Base-by-base conservation (phyloP, 768 basidiomycete species). In the Podaxis sp. region DNA sequence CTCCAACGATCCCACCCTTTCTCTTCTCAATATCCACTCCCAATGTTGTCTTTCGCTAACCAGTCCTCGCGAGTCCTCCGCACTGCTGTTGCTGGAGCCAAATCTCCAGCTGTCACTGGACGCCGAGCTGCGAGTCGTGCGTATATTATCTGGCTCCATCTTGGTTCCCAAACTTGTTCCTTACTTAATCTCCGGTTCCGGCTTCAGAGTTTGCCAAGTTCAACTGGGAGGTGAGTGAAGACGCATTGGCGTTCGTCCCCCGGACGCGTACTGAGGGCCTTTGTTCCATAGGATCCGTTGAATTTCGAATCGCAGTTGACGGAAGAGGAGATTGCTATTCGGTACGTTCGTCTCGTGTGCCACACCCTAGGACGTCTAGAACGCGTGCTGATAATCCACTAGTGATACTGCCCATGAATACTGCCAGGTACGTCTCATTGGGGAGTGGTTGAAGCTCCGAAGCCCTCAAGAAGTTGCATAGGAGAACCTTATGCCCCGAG, bases 311-410 rank as follows among this genome's bases (percentile, higher is more conserved):
- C 86, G 0, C 80, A 92, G 44, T 77, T 98, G 65, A 92, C 92
- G 0, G 94, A 95, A 57, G 96, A 97, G 40, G 96, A 99, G 76
- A 81, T 85, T 66, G 90, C 92, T 13, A 90, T 97, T 68, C 85
- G 94, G 95, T 95, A 64, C 49, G 33, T 33, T 33, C 33, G 33
- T 33, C 33, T 9, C 8, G 80, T 67, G 17, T 7, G 30, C 51
- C 19, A 13, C 26, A 40, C 12, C 33, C n/a, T 38, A 54, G 60
- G 33, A 51, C 30, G 22, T 55, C 39, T 65, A 22, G 36, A 38
- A 40, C 58, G 49, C 56, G 54, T 42, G 38, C 52, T 63, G 30
- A 64, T 60, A 46, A 62, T 26, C 56, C 12, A 49, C 46, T 65
- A 95, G 95, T 24, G 89, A 96, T 69, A 89, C 89, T 6, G 90